Evolutionary conservation across 148 eudicot genomes (phyloP).

Genomic region (Rhododendron griersonianum): DNA sequence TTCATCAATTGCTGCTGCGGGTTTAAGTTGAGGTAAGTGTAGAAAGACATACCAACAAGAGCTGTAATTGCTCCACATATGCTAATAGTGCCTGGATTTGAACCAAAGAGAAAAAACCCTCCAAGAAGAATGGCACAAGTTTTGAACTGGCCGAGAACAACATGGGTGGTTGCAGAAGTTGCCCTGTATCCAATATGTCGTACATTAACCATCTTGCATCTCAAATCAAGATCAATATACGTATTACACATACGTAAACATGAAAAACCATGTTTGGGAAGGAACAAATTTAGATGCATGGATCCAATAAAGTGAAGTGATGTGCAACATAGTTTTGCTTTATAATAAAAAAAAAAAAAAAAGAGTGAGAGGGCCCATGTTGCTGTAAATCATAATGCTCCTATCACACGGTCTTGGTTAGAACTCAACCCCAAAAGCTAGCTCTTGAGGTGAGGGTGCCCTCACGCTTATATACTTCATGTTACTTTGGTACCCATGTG

Average conservation of each 20-base stretch:
- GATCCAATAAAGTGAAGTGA: neutral
- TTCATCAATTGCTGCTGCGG: constrained; percentile 49
- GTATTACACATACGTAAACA: neutral
- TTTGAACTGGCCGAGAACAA: constrained; percentile 91
- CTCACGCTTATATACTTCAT: neutral
- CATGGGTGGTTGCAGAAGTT: constrained; percentile 90
- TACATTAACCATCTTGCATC: neutral
- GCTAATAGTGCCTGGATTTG: constrained; percentile 81
- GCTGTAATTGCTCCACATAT: constrained; percentile 76
- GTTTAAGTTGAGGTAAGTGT: constrained; percentile 67
- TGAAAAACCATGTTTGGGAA: neutral
- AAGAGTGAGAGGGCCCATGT: neutral
- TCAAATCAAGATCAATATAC: neutral
- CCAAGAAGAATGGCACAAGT: constrained; percentile 93
- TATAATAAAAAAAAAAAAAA: neutral
- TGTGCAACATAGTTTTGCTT: neutral
- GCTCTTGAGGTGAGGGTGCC: neutral
- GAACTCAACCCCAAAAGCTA: neutral
- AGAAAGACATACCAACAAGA: constrained; percentile 74
- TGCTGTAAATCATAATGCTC: neutral
- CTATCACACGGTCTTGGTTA: no score
- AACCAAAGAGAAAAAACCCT: constrained; percentile 73
- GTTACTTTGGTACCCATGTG: neutral
- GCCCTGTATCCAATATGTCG: constrained; percentile 43
- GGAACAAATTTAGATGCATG: neutral